Percentiles rank a stretch among this genome's conserved stretches.
Evolutionary conservation across 129 eudicot species (phyloP).

Genomic region (Helianthus annuus): HanXRQr2.0-SUNRISE NC_035436.2:134787499-134787998

Average conservation of each 20-base stretch:
- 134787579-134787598: neutral
- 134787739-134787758: too few relatives aligned
- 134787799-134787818: too few relatives aligned
- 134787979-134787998: too few relatives aligned
- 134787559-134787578: neutral
- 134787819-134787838: too few relatives aligned
- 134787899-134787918: neutral
- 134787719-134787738: too few relatives aligned
- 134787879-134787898: too few relatives aligned
- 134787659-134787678: neutral
- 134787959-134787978: neutral
- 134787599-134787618: neutral
- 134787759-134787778: too few relatives aligned
- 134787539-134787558: too few relatives aligned
- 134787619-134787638: neutral
- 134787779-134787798: too few relatives aligned
- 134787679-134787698: neutral
- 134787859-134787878: too few relatives aligned
- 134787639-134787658: neutral
- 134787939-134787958: slow-evolving; percentile 7
- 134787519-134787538: neutral
- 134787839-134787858: too few relatives aligned
- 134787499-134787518: neutral
- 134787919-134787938: slow-evolving; percentile 10
- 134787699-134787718: too few relatives aligned